Evolutionary conservation across 805 yeast genomes (phyloP).

Genomic region (Metschnikowia amazonensis): DNA sequence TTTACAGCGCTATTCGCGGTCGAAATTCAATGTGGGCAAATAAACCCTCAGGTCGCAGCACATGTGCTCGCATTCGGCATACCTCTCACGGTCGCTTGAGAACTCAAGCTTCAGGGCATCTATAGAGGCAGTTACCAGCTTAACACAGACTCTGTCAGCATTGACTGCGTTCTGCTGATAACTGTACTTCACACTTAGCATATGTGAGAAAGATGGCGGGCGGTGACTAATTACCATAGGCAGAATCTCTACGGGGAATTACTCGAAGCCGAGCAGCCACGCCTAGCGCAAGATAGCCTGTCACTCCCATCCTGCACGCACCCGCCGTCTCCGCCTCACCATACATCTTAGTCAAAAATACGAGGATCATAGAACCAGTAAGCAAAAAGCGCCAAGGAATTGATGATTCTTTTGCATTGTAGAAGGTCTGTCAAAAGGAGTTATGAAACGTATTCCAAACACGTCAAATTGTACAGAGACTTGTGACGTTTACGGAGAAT

Average conservation of each 20-base stretch:
- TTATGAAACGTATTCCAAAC: no score
- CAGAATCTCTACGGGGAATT: not conserved
- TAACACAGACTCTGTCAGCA: not conserved
- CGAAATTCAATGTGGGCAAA: constrained; percentile 88
- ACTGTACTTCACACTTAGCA: not conserved
- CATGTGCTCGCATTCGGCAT: not conserved
- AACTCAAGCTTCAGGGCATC: not conserved
- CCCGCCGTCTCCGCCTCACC: not conserved
- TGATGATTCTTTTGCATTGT: no score
- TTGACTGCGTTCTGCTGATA: not conserved
- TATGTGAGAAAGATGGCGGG: not conserved
- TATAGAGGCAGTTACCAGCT: not conserved
- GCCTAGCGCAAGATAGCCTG: not conserved
- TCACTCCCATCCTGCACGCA: not conserved
- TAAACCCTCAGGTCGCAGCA: constrained; percentile 23
- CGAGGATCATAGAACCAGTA: not conserved
- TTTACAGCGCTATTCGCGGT: constrained; percentile 65
- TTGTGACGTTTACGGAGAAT: no score
- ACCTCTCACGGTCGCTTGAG: not conserved
- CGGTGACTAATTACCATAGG: no score
- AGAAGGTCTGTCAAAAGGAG: no score
- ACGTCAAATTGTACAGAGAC: no score
- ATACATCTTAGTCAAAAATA: not conserved
- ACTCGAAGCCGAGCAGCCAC: not conserved
- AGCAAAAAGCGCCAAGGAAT: not conserved